A percentile compares a stretch with the other conserved stretches of the same genome.
Evolutionary conservation across 2,329 filamentous ascomycete genomes (phyloP).

Genomic region (Fusarium fracticaudum): DNA sequence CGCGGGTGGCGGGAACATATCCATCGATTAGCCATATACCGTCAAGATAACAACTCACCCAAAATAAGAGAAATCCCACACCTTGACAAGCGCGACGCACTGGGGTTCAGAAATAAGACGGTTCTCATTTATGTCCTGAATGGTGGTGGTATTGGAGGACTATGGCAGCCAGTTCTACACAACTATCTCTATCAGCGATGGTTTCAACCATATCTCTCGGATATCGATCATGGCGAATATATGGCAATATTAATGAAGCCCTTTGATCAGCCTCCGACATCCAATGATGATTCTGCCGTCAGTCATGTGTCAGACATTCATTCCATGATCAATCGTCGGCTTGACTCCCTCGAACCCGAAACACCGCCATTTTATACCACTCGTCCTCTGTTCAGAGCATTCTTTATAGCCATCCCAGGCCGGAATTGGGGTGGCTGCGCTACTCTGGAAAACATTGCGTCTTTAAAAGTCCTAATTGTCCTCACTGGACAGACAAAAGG

Average conservation of each 20-base stretch:
- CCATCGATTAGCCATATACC: background rate
- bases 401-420: background rate
- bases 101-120: background rate
- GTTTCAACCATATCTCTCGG: conserved; percentile 1
- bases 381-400: conserved; percentile 1
- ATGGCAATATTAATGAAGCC: background rate
- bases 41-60: background rate
- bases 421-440: background rate
- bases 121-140: background rate
- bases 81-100: background rate
- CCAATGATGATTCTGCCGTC: background rate
- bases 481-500: background rate
- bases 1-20: background rate
- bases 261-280: background rate
- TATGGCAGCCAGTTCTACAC: background rate
- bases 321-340: background rate
- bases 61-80: background rate
- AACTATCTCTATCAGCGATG: conserved; percentile 2
- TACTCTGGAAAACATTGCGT: background rate
- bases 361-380: background rate
- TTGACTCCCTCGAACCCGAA: background rate
- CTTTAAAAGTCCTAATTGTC: background rate
- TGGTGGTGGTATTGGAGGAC: background rate
- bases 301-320: background rate
- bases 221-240: background rate